Evolutionary conservation across 306 rosid species (phyloP).

Genomic region (Rosa lucieae): DNA sequence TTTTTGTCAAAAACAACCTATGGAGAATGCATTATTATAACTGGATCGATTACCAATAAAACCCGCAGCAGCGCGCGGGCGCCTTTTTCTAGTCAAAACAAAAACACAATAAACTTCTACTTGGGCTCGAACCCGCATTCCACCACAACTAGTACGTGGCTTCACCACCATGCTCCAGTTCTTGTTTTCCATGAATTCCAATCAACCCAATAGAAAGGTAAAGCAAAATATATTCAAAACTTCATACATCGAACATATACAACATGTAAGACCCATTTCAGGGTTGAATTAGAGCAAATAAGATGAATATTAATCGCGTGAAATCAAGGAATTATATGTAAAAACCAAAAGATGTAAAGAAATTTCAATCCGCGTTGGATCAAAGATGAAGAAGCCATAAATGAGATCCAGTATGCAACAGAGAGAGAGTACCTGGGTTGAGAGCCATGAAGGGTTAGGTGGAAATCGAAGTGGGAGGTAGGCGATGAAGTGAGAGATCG

Average conservation of each 20-base stretch:
- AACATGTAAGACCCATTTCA: background rate
- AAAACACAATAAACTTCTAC: too few species aligned
- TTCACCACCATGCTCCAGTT: too few species aligned
- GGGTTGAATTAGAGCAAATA: background rate
- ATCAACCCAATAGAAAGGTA: background rate
- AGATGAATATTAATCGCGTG: background rate
- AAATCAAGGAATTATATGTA: too few species aligned
- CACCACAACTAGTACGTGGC: too few species aligned
- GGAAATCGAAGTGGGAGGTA: background rate
- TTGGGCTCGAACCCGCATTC: too few species aligned
- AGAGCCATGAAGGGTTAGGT: background rate
- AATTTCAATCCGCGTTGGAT: slow-evolving; percentile 19
- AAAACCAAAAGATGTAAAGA: background rate
- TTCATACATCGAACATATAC: background rate
- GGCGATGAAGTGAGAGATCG: slow-evolving; percentile 30
- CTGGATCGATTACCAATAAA: too few species aligned
- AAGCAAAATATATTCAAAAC: background rate
- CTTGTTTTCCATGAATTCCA: background rate
- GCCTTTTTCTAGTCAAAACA: too few species aligned
- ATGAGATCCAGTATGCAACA: slow-evolving; percentile 30
- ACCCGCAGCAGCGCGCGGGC: too few species aligned
- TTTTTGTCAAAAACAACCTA: too few species aligned
- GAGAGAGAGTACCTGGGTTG: background rate
- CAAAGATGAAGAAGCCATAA: slow-evolving; percentile 39
- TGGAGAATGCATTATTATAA: too few species aligned